Evolutionary conservation across 208 protist species (phyloP).

Genomic region (Leishmania aethiopica): DNA sequence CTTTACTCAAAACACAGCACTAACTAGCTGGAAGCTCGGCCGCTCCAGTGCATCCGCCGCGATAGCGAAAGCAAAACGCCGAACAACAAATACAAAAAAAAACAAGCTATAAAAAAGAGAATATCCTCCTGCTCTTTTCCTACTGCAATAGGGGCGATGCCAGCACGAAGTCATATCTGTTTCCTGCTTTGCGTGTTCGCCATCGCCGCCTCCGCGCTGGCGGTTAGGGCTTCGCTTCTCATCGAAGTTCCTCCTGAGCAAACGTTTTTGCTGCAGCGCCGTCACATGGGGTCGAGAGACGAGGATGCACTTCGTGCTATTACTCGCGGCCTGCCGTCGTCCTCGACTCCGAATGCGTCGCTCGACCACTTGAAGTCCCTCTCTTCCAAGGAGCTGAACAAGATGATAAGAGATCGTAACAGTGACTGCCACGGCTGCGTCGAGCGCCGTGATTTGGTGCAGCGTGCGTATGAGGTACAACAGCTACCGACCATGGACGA

Average conservation of each 20-base stretch:
- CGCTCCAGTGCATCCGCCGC: not conserved
- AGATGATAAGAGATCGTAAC: conserved; percentile 44
- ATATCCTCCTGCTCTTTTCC: not conserved
- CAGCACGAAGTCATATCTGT: not conserved
- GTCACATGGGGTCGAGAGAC: conserved; percentile 18
- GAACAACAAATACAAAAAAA: not conserved
- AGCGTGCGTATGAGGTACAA: conserved; percentile 38
- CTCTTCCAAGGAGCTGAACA: conserved; percentile 32
- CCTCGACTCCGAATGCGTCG: conserved; percentile 10
- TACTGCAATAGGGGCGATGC: not conserved
- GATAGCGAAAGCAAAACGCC: not conserved
- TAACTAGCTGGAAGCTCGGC: not conserved
- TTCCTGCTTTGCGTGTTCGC: not conserved
- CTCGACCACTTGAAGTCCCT: conserved; percentile 20
- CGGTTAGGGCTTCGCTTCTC: conserved; percentile 23
- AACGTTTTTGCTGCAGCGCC: conserved; percentile 42
- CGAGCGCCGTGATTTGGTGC: conserved; percentile 47
- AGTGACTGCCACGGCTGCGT: conserved; percentile 45
- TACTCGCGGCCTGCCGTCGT: conserved; percentile 33
- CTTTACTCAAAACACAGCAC: not conserved
- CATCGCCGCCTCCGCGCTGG: not conserved
- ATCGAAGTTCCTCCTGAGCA: conserved; percentile 46
- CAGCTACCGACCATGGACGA: conserved; percentile 41
- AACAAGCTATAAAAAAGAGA: not conserved
- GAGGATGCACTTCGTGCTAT: conserved; percentile 28